These are phyloP conservation scores for Panicum virgatum DNA, from an alignment of 202 grass and related monocot species.

Conservation along the genomic window DNA sequence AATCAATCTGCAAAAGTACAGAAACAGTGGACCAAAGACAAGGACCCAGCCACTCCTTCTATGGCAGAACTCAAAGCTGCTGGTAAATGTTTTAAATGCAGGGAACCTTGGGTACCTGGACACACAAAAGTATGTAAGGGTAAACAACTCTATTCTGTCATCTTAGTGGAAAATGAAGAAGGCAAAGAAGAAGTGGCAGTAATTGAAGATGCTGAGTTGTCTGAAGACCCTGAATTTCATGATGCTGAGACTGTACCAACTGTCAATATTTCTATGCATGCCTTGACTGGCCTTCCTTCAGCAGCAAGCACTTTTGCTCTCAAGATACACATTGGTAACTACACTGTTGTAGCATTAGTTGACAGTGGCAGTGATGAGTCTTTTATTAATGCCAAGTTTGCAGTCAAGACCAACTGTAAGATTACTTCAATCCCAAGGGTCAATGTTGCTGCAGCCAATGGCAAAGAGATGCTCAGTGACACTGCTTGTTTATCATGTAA, in stretches of 20 bases:
- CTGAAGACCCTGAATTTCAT: no score
- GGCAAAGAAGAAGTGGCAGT: background rate
- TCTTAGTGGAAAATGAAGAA: background rate
- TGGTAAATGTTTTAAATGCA: background rate
- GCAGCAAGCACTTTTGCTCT: fast-evolving
- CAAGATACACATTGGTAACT: no score
- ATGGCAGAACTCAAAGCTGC: background rate
- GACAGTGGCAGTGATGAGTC: background rate
- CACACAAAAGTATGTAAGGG: background rate
- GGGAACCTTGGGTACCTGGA: background rate
- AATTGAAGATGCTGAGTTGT: background rate
- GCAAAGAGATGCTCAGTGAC: no score
- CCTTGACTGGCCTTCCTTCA: background rate
- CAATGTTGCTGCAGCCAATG: no score
- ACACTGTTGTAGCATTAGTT: no score
- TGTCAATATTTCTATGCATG: background rate
- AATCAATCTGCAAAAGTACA: background rate
- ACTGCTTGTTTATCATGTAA: no score
- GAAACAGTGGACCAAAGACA: no score
- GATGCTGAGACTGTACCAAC: background rate
- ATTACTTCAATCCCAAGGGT: no score
- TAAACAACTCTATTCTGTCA: background rate
- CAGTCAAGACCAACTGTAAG: no score
- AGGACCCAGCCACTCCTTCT: no score
- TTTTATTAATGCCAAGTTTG: no score